These are phyloP conservation scores for Houttuynia cordata DNA, from an alignment of 164 flowering plant species.

Conservation along the genomic window DNA sequence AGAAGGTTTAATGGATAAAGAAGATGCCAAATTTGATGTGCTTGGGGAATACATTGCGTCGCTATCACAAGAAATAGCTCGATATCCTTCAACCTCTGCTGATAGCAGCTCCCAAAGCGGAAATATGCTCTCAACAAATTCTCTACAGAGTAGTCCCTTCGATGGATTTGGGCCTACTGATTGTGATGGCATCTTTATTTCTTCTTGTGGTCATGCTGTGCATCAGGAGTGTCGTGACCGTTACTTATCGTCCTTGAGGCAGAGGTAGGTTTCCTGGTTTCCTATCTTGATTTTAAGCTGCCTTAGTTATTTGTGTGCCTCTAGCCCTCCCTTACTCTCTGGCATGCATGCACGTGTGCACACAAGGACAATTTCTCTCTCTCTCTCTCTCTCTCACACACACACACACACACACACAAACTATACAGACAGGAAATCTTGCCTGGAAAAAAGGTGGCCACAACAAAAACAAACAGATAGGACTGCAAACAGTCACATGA, in stretches of 20 bases:
- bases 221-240: slow-evolving; percentile 90
- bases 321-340: too few relatives aligned
- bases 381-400: too few relatives aligned
- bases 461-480: too few relatives aligned
- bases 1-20: slow-evolving; percentile 8
- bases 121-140: slow-evolving; percentile 13
- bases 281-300: not conserved
- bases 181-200: slow-evolving; percentile 75
- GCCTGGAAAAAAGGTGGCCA: too few relatives aligned
- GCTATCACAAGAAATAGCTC: slow-evolving; percentile 28
- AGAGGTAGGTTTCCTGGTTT: slow-evolving; percentile 55
- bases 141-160: slow-evolving; percentile 19
- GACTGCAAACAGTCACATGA: too few relatives aligned
- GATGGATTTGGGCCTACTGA: slow-evolving; percentile 66
- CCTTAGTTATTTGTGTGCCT: not conserved
- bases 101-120: slow-evolving; percentile 9
- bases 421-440: too few relatives aligned
- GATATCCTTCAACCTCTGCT: slow-evolving; percentile 28
- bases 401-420: too few relatives aligned
- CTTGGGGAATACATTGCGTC: slow-evolving; percentile 48
- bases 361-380: too few relatives aligned
- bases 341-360: too few relatives aligned
- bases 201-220: slow-evolving; percentile 99
- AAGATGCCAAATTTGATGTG: slow-evolving; percentile 24
- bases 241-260: slow-evolving; percentile 66